A percentile compares a stretch with the other conserved stretches of the same genome.
These are phyloP conservation scores for Penicillium palitans DNA, from an alignment of 2,329 filamentous ascomycete species.

Conservation along the genomic window DNA sequence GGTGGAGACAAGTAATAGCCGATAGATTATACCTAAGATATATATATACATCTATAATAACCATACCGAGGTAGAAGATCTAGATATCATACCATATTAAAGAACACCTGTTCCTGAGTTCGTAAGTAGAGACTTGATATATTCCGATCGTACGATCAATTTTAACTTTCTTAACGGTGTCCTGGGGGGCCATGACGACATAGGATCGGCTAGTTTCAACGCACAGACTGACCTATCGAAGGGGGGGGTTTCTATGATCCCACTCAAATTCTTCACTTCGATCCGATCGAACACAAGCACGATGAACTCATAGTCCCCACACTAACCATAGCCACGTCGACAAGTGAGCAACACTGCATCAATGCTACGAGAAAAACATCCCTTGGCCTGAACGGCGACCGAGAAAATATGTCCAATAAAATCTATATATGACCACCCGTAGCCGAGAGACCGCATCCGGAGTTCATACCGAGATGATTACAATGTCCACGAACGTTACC, in stretches of 20 bases:
- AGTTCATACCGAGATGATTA: not conserved
- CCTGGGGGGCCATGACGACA: conserved; percentile 1
- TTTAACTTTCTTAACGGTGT: not conserved
- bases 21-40: not conserved
- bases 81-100: not conserved
- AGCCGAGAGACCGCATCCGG: not conserved
- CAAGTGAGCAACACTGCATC: not conserved
- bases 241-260: not conserved
- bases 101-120: not conserved
- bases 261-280: not conserved
- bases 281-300: not conserved
- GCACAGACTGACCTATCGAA: conserved; percentile 1
- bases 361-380: not conserved
- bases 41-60: not conserved
- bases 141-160: not conserved
- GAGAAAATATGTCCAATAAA: conserved; percentile 11
- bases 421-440: conserved; percentile 4
- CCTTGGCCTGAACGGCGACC: not conserved
- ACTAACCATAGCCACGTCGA: not conserved
- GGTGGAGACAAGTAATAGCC: not conserved
- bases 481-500: conserved; percentile 1
- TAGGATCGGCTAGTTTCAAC: not conserved
- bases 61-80: no score
- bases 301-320: not conserved
- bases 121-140: not conserved